Conservation (phyloP, 345 rosid genomes). For the Salix udensis region DNA sequence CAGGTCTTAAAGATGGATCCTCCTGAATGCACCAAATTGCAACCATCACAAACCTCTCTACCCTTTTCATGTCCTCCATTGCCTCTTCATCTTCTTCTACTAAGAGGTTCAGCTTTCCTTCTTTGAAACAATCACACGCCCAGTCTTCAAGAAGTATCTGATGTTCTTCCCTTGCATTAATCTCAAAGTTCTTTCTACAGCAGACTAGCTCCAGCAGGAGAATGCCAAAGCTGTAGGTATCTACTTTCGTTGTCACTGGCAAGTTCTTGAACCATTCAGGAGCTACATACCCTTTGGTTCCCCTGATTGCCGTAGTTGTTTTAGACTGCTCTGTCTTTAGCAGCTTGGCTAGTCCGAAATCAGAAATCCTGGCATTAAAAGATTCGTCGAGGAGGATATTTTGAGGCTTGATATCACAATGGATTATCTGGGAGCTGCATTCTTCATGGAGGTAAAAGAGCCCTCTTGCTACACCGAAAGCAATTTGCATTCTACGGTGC, state of each 20-base stretch:
- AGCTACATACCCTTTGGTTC: conserved; percentile 41
- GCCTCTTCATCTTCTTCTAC: conserved; percentile 25
- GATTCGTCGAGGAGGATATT: conserved; percentile 33
- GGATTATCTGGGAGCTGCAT: conserved; percentile 36
- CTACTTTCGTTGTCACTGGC: conserved; percentile 43
- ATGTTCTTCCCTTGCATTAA: neutral
- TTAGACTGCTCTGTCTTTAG: conserved; percentile 19
- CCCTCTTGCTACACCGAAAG: conserved; percentile 34
- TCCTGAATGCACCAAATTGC: conserved; percentile 18
- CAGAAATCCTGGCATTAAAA: conserved; percentile 19
- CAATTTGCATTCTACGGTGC: conserved; percentile 27
- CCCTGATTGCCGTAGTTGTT: conserved; percentile 29
- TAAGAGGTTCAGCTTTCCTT: neutral
- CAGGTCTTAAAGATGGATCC: neutral
- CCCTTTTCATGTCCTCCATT: conserved; percentile 3
- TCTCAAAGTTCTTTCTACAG: neutral
- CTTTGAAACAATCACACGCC: conserved; percentile 20
- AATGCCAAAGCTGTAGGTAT: conserved; percentile 36
- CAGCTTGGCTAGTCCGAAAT: conserved; percentile 47
- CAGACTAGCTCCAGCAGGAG: conserved; percentile 8
- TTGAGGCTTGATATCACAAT: conserved; percentile 44
- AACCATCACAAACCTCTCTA: conserved; percentile 9
- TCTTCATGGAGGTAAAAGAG: conserved; percentile 38
- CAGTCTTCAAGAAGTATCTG: conserved; percentile 3
- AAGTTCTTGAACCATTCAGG: conserved; percentile 45